Conservation (phyloP, 495 filamentous ascomycete species). For the Tricharina praecox region DNA sequence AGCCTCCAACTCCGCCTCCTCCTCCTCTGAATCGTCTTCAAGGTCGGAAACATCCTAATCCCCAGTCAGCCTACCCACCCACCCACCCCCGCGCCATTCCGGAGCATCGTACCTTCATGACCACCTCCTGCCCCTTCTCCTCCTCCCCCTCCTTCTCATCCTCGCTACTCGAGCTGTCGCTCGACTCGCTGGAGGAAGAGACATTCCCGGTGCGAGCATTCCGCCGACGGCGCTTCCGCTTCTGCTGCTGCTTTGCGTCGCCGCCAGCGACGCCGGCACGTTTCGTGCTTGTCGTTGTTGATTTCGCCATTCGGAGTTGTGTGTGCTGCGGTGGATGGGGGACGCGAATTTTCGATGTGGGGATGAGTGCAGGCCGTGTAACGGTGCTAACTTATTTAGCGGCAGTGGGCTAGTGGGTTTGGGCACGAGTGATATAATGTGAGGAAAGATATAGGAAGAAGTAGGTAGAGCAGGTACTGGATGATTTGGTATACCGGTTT, state of each 20-base stretch:
- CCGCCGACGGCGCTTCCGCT: background rate
- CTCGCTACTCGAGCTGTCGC: background rate
- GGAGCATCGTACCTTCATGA: conserved; percentile 1
- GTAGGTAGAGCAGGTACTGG: background rate
- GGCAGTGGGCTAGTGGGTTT: background rate
- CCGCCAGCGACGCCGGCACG: background rate
- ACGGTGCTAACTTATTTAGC: background rate
- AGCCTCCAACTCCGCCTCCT: background rate
- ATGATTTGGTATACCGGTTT: background rate
- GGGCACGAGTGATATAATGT: background rate
- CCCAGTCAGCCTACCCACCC: background rate
- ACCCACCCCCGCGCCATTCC: background rate
- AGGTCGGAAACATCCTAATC: background rate
- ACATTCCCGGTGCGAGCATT: background rate
- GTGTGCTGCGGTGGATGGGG: background rate
- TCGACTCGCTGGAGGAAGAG: background rate
- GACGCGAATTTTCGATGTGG: background rate
- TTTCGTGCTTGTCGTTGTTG: background rate
- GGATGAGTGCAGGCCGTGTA: background rate
- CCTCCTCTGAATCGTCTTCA: background rate
- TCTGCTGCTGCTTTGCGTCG: background rate
- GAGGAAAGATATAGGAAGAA: background rate
- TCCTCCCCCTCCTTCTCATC: background rate
- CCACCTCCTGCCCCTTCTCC: background rate
- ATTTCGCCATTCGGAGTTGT: background rate